phyloP scores from a whole-genome alignment of 805 yeast species.

The Saccharomycopsis sp. region DNA sequence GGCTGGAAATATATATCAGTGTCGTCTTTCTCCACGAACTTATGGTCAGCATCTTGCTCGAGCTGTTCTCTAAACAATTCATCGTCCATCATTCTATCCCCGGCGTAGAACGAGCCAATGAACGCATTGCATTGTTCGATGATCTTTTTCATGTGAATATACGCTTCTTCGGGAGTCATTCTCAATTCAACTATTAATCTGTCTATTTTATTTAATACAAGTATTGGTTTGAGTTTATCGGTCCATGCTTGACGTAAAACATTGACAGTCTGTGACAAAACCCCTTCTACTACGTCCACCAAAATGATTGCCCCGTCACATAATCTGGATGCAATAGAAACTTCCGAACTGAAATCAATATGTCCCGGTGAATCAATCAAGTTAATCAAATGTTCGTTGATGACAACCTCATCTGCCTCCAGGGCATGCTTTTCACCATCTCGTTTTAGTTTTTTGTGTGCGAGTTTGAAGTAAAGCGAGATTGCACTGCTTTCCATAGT shows the following conservation, averaged over 20 bases:
- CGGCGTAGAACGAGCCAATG: slow-evolving; percentile 86
- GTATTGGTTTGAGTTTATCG: slow-evolving; percentile 79
- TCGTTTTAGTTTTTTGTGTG: slow-evolving; percentile 35
- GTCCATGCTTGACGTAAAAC: slow-evolving; percentile 95
- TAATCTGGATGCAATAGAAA: slow-evolving; percentile 87
- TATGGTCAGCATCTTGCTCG: slow-evolving; percentile 35
- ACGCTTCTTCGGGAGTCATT: slow-evolving; percentile 79
- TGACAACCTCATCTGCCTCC: slow-evolving; percentile 31
- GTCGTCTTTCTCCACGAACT: slow-evolving; percentile 70
- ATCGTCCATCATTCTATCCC: slow-evolving; percentile 89
- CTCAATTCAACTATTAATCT: slow-evolving; percentile 76
- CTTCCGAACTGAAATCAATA: slow-evolving; percentile 94
- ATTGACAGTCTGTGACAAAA: slow-evolving; percentile 93
- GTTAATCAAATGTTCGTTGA: slow-evolving; percentile 78
- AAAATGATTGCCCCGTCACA: slow-evolving; percentile 96
- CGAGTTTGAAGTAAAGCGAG: slow-evolving; percentile 78
- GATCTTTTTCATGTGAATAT: slow-evolving; percentile 65
- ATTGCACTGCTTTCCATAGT: slow-evolving; percentile 98
- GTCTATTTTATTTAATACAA: slow-evolving; percentile 89
- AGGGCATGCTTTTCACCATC: slow-evolving; percentile 26
- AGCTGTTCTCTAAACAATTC: slow-evolving; percentile 63
- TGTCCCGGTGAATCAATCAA: slow-evolving; percentile 99
- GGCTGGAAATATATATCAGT: slow-evolving; percentile 83
- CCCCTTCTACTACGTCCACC: slow-evolving; percentile 97
- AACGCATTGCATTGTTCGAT: slow-evolving; percentile 95